Evolutionary conservation across 1,139 yeast genomes (phyloP).

Genomic region (Pichia sp.): DNA sequence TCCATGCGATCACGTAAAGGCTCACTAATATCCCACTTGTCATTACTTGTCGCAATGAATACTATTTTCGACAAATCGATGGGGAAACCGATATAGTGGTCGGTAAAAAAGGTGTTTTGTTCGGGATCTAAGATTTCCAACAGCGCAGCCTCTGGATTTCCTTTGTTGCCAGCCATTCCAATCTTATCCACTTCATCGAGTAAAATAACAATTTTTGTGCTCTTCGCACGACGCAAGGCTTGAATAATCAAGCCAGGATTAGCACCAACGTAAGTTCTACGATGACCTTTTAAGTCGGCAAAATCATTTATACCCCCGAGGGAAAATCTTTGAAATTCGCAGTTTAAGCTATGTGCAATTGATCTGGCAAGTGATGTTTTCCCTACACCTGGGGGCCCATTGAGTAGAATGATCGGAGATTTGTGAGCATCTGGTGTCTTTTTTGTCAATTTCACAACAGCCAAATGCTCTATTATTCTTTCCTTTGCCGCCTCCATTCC

Average conservation of each 20-base stretch:
- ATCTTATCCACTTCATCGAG: constrained; percentile 89
- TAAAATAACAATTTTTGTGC: constrained; percentile 84
- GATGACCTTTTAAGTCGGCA: constrained; percentile 86
- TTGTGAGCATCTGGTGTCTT: constrained; percentile 11
- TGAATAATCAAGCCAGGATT: constrained; percentile 86
- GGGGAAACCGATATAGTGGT: constrained; percentile 86
- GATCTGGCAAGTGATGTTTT: constrained; percentile 87
- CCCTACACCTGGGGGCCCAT: constrained; percentile 97
- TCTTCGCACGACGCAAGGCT: constrained; percentile 70
- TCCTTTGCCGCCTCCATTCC: constrained; percentile 81
- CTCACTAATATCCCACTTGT: constrained; percentile 65
- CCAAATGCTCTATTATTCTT: constrained; percentile 74
- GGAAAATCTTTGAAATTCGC: constrained; percentile 79
- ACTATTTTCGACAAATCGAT: constrained; percentile 79
- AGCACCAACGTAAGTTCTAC: constrained; percentile 91
- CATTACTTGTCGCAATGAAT: constrained; percentile 90
- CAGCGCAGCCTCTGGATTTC: constrained; percentile 90
- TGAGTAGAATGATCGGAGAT: constrained; percentile 74
- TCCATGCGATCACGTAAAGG: constrained; percentile 88
- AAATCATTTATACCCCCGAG: constrained; percentile 89
- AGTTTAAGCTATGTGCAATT: constrained; percentile 72
- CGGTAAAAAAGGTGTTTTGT: constrained; percentile 73
- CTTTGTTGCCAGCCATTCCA: constrained; percentile 57
- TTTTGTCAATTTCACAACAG: constrained; percentile 57
- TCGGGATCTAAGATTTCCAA: constrained; percentile 90